These are phyloP conservation scores for Ogataea pignaliae DNA, from an alignment of 805 yeast species.

Conservation along the genomic window DNA sequence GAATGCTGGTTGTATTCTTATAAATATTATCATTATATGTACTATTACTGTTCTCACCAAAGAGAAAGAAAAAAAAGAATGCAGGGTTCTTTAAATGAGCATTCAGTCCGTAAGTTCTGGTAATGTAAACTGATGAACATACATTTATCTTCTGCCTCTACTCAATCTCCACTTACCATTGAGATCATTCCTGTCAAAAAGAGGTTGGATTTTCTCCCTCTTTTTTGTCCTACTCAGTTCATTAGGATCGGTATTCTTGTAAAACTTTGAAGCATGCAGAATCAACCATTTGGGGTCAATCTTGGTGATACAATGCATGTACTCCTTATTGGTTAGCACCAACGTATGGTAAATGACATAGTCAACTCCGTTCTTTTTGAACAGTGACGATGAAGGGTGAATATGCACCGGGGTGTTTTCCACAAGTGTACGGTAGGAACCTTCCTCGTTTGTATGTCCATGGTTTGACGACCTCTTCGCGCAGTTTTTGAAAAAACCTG, in stretches of 20 bases:
- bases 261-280: conserved; percentile 68
- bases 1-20: not conserved
- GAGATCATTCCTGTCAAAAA: conserved; percentile 55
- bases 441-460: conserved; percentile 37
- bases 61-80: too few species aligned
- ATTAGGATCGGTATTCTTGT: conserved; percentile 53
- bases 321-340: conserved; percentile 80
- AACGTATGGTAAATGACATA: conserved; percentile 80
- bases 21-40: not conserved
- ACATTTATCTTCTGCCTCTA: conserved; percentile 26
- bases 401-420: conserved; percentile 72
- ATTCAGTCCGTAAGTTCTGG: too few species aligned
- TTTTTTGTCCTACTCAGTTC: conserved; percentile 47
- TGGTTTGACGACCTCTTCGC: conserved; percentile 53
- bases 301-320: conserved; percentile 84
- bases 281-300: conserved; percentile 80
- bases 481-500: conserved; percentile 66
- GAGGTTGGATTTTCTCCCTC: conserved; percentile 67
- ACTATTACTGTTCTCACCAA: not conserved
- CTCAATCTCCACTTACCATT: conserved; percentile 78
- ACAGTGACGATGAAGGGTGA: conserved; percentile 82
- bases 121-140: too few species aligned
- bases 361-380: conserved; percentile 51
- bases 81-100: too few species aligned
- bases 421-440: conserved; percentile 48